These are phyloP conservation scores for Emmonsiellopsis sp. DNA, from an alignment of 2,329 filamentous ascomycete species.

Conservation along the genomic window DNA sequence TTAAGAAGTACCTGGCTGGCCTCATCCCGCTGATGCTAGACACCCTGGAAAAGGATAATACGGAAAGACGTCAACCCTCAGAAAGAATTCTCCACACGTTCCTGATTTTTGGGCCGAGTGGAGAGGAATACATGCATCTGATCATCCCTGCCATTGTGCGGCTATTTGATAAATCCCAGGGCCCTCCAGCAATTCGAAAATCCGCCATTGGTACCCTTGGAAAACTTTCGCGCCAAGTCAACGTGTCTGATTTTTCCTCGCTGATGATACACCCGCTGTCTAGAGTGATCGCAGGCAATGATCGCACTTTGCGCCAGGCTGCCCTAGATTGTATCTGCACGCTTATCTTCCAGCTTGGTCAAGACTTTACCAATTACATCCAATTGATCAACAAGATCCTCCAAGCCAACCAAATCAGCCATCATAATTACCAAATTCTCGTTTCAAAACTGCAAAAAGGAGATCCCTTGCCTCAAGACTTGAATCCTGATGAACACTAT, in stretches of 20 bases:
- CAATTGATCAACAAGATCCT: constrained; percentile 83
- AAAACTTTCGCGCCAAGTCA: constrained; percentile 89
- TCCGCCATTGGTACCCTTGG: constrained; percentile 90
- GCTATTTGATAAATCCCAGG: constrained; percentile 82
- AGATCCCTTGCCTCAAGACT: constrained; percentile 86
- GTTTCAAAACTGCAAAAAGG: constrained; percentile 90
- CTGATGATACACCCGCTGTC: constrained; percentile 93
- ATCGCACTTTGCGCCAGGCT: constrained; percentile 64
- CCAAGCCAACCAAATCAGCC: constrained; percentile 68
- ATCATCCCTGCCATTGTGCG: constrained; percentile 93
- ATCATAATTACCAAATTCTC: constrained; percentile 85
- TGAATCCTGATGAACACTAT: constrained; percentile 78
- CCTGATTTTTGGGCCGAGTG: constrained; percentile 87
- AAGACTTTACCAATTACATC: constrained; percentile 91
- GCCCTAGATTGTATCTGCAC: constrained; percentile 92
- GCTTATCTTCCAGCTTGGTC: constrained; percentile 89
- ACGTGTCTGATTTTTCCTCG: constrained; percentile 91
- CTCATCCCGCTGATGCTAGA: constrained; percentile 90
- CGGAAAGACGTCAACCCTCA: constrained; percentile 66
- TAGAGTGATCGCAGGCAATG: constrained; percentile 65
- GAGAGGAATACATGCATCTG: constrained; percentile 98
- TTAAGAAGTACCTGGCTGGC: constrained; percentile 88
- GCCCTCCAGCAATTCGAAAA: constrained; percentile 71
- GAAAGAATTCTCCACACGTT: constrained; percentile 92
- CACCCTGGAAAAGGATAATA: constrained; percentile 77